phyloP scores from a whole-genome alignment of 2,329 filamentous ascomycete species.

The Cladosporium sphaerospermum region DNA sequence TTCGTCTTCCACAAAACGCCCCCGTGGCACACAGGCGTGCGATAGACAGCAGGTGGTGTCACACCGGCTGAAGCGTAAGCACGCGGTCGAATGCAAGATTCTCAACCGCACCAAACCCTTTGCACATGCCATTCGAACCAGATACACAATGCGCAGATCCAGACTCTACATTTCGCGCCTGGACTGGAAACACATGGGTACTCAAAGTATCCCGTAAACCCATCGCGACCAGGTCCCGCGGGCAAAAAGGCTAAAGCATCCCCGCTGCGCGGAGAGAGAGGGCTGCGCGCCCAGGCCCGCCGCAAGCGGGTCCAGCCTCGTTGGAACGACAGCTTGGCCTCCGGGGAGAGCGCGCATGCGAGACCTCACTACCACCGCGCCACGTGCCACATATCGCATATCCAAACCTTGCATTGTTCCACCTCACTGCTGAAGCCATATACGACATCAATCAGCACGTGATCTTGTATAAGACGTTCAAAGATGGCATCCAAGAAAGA shows the following conservation, averaged over 20 bases:
- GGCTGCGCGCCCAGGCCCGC: neutral
- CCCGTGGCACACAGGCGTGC: too few relatives aligned
- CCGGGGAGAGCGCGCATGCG: neutral
- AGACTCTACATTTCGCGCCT: too few relatives aligned
- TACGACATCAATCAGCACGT: neutral
- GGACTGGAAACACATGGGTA: too few relatives aligned
- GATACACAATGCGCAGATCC: too few relatives aligned
- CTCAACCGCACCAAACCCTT: too few relatives aligned
- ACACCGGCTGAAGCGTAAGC: too few relatives aligned
- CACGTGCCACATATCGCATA: neutral
- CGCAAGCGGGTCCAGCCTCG: neutral
- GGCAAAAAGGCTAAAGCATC: neutral
- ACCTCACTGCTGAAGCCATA: neutral
- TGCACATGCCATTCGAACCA: too few relatives aligned
- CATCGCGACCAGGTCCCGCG: too few relatives aligned
- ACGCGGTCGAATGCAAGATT: too few relatives aligned
- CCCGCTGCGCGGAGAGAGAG: neutral
- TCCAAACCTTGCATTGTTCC: neutral
- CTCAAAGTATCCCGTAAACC: too few relatives aligned
- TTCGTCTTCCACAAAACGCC: too few relatives aligned
- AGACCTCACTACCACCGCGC: neutral
- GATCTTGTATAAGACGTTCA: neutral
- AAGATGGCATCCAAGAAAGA: slow-evolving; percentile 66
- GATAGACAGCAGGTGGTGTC: too few relatives aligned
- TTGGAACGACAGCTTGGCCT: neutral